These are phyloP conservation scores for Phyllosticta capitalensis DNA, from an alignment of 2,329 filamentous ascomycete species.

Conservation along the genomic window DNA sequence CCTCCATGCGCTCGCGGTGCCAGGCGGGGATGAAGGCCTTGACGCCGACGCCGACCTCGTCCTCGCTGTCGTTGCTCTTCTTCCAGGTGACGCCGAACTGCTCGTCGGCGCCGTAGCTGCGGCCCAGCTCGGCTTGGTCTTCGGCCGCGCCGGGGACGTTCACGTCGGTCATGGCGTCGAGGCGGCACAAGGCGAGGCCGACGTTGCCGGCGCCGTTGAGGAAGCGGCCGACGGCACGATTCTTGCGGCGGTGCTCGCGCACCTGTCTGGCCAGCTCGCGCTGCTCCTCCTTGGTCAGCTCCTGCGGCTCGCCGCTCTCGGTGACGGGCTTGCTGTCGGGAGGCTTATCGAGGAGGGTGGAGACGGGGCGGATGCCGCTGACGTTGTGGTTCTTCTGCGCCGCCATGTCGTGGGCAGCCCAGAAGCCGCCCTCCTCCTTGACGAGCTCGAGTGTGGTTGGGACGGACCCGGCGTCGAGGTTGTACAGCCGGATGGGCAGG, in stretches of 20 bases:
- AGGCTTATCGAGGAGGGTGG: conserved; percentile 19
- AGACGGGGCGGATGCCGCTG: conserved; percentile 12
- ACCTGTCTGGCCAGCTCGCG: conserved; percentile 54
- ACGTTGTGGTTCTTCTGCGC: conserved; percentile 35
- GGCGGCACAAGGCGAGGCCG: conserved; percentile 73
- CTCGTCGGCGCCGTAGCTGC: conserved; percentile 49
- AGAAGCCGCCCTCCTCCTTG: conserved; percentile 25
- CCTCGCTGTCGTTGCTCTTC: conserved; percentile 10
- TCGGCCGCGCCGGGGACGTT: conserved; percentile 53
- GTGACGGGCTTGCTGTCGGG: conserved; percentile 45
- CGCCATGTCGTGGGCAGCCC: conserved; percentile 32
- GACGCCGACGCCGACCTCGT: conserved; percentile 23
- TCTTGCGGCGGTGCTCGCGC: background rate
- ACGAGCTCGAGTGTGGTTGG: background rate
- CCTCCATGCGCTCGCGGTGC: conserved; percentile 39
- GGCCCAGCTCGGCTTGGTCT: conserved; percentile 26
- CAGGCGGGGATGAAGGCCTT: conserved; percentile 71
- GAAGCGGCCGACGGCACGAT: background rate
- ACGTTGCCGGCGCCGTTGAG: conserved; percentile 72
- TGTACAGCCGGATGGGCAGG: conserved; percentile 67
- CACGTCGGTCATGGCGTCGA: conserved; percentile 85
- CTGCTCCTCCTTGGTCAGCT: conserved; percentile 37
- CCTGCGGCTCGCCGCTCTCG: conserved; percentile 23
- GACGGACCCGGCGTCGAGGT: background rate
- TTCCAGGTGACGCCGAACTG: conserved; percentile 33